A percentile compares a stretch with the other conserved stretches of the same genome.
Conservation (phyloP, 176 grass and related monocot genomes). For the Coix lacrymajobi region DNA sequence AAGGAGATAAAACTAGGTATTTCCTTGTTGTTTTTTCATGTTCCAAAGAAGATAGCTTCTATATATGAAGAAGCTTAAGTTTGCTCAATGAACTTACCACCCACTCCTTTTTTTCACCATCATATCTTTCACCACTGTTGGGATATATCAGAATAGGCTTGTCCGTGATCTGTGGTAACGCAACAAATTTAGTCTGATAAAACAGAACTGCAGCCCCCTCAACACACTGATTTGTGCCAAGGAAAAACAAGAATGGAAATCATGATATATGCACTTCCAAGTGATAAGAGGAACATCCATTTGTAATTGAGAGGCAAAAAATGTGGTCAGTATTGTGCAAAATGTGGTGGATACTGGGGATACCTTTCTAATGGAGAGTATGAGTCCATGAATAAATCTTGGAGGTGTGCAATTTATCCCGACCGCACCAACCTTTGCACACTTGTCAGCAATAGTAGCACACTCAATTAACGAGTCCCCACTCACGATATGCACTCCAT, state of each 20-base stretch:
- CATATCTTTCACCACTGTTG: conserved; percentile 88
- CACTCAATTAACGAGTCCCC: conserved; percentile 86
- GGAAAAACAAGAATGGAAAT: background rate
- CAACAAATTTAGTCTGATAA: background rate
- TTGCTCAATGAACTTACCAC: conserved; percentile 58
- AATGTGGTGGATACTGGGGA: background rate
- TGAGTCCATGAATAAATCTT: conserved; percentile 84
- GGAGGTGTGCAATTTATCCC: conserved; percentile 98
- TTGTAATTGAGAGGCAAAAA: background rate
- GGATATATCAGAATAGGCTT: conserved; percentile 95
- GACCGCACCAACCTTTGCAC: conserved; percentile 61
- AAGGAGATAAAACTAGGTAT: background rate
- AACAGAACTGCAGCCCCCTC: background rate
- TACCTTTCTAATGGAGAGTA: conserved; percentile 77
- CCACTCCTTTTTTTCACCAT: conserved; percentile 82
- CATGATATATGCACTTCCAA: background rate
- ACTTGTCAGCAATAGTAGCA: conserved; percentile 65
- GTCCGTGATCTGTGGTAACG: conserved; percentile 56
- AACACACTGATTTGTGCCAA: background rate
- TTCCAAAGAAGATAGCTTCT: background rate
- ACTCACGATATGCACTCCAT: conserved; percentile 75
- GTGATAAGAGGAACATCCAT: background rate
- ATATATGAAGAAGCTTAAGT: background rate
- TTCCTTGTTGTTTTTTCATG: conserved; percentile 8
- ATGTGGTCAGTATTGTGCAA: background rate